phyloP scores from a whole-genome alignment of 129 eudicot species.

The Helianthus tuberosus region DNA sequence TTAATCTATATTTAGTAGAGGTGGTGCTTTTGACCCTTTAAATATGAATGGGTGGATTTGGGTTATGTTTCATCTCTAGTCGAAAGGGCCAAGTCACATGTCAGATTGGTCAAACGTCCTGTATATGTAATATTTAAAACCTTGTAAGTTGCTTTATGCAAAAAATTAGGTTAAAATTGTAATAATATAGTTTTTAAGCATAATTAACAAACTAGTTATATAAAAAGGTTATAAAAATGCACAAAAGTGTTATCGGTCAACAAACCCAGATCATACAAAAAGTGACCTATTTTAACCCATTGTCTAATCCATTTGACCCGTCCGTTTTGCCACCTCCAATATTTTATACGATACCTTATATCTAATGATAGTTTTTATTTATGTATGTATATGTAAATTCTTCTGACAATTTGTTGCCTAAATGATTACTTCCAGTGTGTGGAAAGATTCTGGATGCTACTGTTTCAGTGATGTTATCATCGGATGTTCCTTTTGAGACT shows the following conservation, averaged over 20 bases:
- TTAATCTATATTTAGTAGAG: constrained; percentile 6
- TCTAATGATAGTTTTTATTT: neutral
- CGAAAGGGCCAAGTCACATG: neutral
- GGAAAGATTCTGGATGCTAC: constrained; percentile 79
- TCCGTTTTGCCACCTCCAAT: neutral
- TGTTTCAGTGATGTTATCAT: constrained; percentile 43
- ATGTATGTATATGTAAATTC: neutral
- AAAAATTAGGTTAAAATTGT: neutral
- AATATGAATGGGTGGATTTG: neutral
- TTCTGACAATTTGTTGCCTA: constrained; percentile 14
- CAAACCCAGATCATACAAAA: neutral
- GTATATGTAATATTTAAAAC: neutral
- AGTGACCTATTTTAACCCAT: neutral
- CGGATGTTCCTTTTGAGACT: constrained; percentile 76
- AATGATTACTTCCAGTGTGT: constrained; percentile 55
- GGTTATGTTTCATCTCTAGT: constrained; percentile 13
- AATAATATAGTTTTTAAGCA: constrained; percentile 1
- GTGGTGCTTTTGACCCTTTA: neutral
- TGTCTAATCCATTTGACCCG: neutral
- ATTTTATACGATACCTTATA: constrained; percentile 1
- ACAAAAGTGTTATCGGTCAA: constrained; percentile 1
- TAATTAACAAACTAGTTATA: neutral
- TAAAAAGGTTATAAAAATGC: neutral
- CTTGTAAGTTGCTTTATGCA: neutral
- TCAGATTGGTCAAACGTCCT: neutral